These are phyloP conservation scores for Lanmaoa pseudosensibilis DNA, from an alignment of 768 basidiomycete species.

Conservation along the genomic window DNA sequence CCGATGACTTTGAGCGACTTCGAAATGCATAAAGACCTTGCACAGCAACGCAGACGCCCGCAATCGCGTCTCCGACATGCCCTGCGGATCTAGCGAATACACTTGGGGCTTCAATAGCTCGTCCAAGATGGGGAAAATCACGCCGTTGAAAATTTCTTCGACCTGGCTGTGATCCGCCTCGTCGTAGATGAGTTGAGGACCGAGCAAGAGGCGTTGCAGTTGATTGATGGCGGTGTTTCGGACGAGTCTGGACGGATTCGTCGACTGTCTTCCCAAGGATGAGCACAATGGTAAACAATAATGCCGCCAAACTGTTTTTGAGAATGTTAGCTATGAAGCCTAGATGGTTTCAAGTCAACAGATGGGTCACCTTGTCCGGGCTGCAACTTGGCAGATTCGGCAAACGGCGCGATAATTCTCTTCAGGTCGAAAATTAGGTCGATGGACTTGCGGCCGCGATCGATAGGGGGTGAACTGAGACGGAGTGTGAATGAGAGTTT, in stretches of 20 bases:
- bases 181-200: conserved; percentile 65
- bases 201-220: conserved; percentile 81
- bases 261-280: conserved; percentile 76
- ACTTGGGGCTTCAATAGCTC: conserved; percentile 86
- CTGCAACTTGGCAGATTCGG: conserved; percentile 46
- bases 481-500: neutral
- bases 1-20: conserved; percentile 64
- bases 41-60: conserved; percentile 88
- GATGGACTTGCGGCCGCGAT: conserved; percentile 79
- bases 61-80: conserved; percentile 89
- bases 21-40: conserved; percentile 94
- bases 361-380: conserved; percentile 32
- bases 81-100: conserved; percentile 73
- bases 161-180: conserved; percentile 61
- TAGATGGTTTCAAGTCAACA: neutral
- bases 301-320: conserved; percentile 69
- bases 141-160: conserved; percentile 82
- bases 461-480: conserved; percentile 68
- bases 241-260: conserved; percentile 80
- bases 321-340: conserved; percentile 2
- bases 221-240: conserved; percentile 78
- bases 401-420: conserved; percentile 58
- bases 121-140: conserved; percentile 89
- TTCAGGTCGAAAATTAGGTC: conserved; percentile 78
- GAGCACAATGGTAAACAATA: conserved; percentile 73